phyloP scores from a whole-genome alignment of 352 stramenopile species.

The Poterioochromonas sp. region DNA sequence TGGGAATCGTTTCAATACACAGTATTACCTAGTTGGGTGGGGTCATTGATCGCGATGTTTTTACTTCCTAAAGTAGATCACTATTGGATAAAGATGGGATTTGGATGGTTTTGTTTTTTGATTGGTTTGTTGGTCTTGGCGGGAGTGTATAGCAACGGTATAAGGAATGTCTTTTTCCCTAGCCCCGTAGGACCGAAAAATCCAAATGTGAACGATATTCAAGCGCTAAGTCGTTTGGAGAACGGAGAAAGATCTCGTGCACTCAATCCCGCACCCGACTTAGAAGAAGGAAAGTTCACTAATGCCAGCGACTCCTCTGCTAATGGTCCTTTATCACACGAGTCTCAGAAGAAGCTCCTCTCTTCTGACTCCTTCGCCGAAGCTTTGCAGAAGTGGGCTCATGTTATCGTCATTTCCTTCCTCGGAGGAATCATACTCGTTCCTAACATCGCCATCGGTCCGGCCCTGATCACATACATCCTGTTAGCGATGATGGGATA shows the following conservation, averaged over 20 bases:
- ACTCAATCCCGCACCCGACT: too few relatives aligned
- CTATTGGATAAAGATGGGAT: neutral
- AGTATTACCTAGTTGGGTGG: neutral
- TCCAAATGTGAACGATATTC: neutral
- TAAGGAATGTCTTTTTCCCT: neutral
- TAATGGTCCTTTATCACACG: neutral
- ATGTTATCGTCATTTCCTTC: neutral
- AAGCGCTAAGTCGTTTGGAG: neutral
- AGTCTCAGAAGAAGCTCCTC: too few relatives aligned
- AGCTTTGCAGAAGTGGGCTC: neutral
- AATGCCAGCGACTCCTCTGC: too few relatives aligned
- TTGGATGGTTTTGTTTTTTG: neutral
- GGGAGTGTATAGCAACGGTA: neutral
- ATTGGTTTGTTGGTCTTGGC: neutral
- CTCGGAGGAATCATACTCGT: neutral
- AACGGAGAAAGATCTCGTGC: too few relatives aligned
- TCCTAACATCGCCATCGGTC: slow-evolving; percentile 6
- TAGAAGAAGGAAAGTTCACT: too few relatives aligned
- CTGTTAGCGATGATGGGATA: neutral
- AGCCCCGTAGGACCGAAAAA: neutral
- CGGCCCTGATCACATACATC: slow-evolving; percentile 1
- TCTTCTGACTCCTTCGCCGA: neutral
- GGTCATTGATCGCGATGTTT: slow-evolving; percentile 2
- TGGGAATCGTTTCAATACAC: slow-evolving; percentile 9
- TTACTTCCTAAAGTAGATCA: neutral